A percentile compares a stretch with the other conserved stretches of the same genome.
These are phyloP conservation scores for Tricholoma bakamatsutake DNA, from an alignment of 768 basidiomycete species.

Conservation along the genomic window DNA sequence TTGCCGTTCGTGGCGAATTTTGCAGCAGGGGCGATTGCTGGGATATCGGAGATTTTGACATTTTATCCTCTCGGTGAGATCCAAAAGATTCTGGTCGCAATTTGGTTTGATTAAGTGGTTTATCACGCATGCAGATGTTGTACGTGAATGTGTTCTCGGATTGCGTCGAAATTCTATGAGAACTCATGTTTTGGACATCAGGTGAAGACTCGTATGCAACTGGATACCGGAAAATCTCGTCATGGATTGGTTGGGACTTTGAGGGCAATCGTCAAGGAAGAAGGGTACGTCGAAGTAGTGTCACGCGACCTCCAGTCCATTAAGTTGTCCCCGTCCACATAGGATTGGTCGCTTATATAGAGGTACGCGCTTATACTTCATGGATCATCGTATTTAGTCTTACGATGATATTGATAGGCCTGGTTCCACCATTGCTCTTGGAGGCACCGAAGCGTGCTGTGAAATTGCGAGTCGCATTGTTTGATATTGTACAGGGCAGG, in stretches of 20 bases:
- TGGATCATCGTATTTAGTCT: not conserved
- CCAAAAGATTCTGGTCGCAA: not conserved
- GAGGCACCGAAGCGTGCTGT: conserved; percentile 98
- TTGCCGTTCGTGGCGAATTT: conserved; percentile 88
- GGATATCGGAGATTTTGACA: conserved; percentile 76
- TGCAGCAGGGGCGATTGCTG: conserved; percentile 93
- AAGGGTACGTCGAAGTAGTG: conserved; percentile 60
- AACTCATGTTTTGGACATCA: conserved; percentile 22
- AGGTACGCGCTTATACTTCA: conserved; percentile 36
- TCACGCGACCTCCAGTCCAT: conserved; percentile 7
- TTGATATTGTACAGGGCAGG: not conserved
- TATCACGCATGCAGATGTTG: conserved; percentile 60
- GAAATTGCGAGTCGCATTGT: conserved; percentile 62
- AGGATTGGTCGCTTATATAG: conserved; percentile 84
- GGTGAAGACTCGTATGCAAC: conserved; percentile 98
- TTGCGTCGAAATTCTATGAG: conserved; percentile 6
- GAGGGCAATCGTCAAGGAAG: conserved; percentile 74
- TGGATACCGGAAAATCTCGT: conserved; percentile 77
- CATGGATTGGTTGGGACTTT: conserved; percentile 82
- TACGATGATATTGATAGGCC: conserved; percentile 40
- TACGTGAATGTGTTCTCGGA: conserved; percentile 34
- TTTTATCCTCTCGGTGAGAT: conserved; percentile 82
- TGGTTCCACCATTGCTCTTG: conserved; percentile 90
- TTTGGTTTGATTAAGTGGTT: not conserved
- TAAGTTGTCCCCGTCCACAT: conserved; percentile 11